phyloP scores from a whole-genome alignment of 2,329 filamentous ascomycete species.

The Massarina eburnea region DNA sequence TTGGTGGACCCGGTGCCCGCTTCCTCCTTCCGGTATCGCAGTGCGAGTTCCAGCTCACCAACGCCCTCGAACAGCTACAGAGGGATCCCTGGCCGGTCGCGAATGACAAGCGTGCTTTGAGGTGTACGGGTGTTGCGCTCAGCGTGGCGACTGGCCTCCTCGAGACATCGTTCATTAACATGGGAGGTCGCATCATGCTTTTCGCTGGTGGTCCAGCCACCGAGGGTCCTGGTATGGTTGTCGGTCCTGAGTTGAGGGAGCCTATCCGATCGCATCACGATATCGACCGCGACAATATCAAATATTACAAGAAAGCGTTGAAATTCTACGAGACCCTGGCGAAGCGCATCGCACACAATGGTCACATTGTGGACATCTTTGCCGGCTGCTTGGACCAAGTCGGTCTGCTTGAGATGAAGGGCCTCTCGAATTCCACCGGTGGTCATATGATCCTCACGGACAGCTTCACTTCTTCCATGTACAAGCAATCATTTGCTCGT shows the following conservation, averaged over 20 bases:
- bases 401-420: slow-evolving; percentile 96
- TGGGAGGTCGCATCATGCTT: slow-evolving; percentile 93
- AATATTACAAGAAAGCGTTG: slow-evolving; percentile 98
- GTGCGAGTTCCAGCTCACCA: slow-evolving; percentile 96
- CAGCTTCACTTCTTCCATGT: slow-evolving; percentile 98
- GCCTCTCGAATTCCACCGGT: slow-evolving; percentile 90
- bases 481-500: slow-evolving; percentile 96
- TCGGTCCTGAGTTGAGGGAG: slow-evolving; percentile 91
- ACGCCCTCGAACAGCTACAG: slow-evolving; percentile 90
- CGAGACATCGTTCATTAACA: slow-evolving; percentile 93
- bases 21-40: slow-evolving; percentile 94
- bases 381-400: slow-evolving; percentile 97
- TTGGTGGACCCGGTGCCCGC: slow-evolving; percentile 78
- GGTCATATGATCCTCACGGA: slow-evolving; percentile 98
- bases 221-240: slow-evolving; percentile 94
- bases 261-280: slow-evolving; percentile 98
- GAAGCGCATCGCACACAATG: slow-evolving; percentile 93
- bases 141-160: slow-evolving; percentile 91
- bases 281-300: slow-evolving; percentile 97
- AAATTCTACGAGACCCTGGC: slow-evolving; percentile 98
- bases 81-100: slow-evolving; percentile 97
- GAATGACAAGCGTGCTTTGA: slow-evolving; percentile 84
- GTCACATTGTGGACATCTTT: slow-evolving; percentile 96
- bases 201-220: slow-evolving; percentile 95
- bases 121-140: slow-evolving; percentile 94